These are phyloP conservation scores for Sarocladium strictum DNA, from an alignment of 2,329 filamentous ascomycete species.

Conservation along the genomic window DNA sequence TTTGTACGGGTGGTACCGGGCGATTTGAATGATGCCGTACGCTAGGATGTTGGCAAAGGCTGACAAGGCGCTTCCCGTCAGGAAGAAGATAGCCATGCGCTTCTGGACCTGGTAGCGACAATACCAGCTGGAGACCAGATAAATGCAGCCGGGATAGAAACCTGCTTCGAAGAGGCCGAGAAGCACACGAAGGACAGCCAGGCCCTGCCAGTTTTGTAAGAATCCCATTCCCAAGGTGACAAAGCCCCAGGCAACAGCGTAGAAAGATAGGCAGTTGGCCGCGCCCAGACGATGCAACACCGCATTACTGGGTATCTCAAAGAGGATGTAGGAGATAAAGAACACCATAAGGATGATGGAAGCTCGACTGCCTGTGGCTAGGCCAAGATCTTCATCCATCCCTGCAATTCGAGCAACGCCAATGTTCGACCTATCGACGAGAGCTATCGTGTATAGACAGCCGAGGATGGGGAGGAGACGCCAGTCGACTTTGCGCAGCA, in stretches of 20 bases:
- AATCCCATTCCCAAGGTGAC: slow-evolving; percentile 33
- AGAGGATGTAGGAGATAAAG: slow-evolving; percentile 32
- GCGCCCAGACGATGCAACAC: not conserved
- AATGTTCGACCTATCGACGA: slow-evolving; percentile 24
- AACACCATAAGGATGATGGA: slow-evolving; percentile 23
- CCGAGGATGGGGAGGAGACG: slow-evolving; percentile 22
- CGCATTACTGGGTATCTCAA: slow-evolving; percentile 33
- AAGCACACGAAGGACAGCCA: not conserved
- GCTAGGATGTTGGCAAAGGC: slow-evolving; percentile 19
- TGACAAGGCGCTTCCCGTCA: slow-evolving; percentile 19
- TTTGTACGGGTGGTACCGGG: slow-evolving; percentile 30
- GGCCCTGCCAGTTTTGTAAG: slow-evolving; percentile 32
- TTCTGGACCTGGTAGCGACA: slow-evolving; percentile 60
- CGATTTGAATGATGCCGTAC: slow-evolving; percentile 25
- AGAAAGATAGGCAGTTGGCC: slow-evolving; percentile 4
- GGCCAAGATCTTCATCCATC: slow-evolving; percentile 24
- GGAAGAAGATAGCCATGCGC: slow-evolving; percentile 31
- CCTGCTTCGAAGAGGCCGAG: slow-evolving; percentile 59
- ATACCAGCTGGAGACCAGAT: slow-evolving; percentile 57
- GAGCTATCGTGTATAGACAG: slow-evolving; percentile 21
- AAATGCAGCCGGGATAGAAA: slow-evolving; percentile 52
- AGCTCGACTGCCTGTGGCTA: slow-evolving; percentile 27
- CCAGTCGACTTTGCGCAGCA: slow-evolving; percentile 28
- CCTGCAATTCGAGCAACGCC: slow-evolving; percentile 27
- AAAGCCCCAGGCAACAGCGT: slow-evolving; percentile 31